Evolutionary conservation across 2,329 filamentous ascomycete genomes (phyloP), one percentile per base, ranked within the genome.

Genomic region (Gremmenia infestans): DNA sequence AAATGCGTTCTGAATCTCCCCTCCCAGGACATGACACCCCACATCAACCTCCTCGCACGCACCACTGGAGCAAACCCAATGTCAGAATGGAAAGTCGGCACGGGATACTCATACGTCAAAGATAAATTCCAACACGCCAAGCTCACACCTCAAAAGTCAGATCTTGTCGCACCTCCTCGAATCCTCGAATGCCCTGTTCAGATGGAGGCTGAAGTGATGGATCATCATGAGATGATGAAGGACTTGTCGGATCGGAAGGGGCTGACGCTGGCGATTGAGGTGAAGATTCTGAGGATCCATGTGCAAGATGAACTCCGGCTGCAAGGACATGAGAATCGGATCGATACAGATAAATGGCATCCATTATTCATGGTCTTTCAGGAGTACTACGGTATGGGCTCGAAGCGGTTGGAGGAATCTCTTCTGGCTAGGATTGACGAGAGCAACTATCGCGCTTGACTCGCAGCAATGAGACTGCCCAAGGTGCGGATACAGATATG

Each of bases 301-400:
- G 64, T 76, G 32, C 48, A 67, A 17, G 58, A 70, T 7, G 55
- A 65, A 1, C 53, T 77, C 43, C 63, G 70, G 14, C 65, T 74
- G 69, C 62, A 60, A 4, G 74, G 73, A 6, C 52, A 70, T 56
- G 52, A 60, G 23, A 76, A 77, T 56, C 65, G 72, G 4, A 65
- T 77, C 50, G 73, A 77, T 56, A 68, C 74, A 1, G 72, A 76
- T 56, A 68, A 65, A 47, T 77, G 74, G 74, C 65, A 67, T 51
- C 74, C 75, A 2, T 64, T 77, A 63, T 73, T 77, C 45, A 76
- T 75, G 73, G 70, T 62, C 48, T 77, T 77, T 55, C 73, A 74
- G 60, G 68, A 77, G 53, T 62, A 76, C 7, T 76, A 76, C 57
- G 75, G 73, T 0, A 61, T 72, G 56, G 61, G 53, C 2, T 5